Conservation (phyloP, 768 basidiomycete species). For the Tricholomella constricta region DNA sequence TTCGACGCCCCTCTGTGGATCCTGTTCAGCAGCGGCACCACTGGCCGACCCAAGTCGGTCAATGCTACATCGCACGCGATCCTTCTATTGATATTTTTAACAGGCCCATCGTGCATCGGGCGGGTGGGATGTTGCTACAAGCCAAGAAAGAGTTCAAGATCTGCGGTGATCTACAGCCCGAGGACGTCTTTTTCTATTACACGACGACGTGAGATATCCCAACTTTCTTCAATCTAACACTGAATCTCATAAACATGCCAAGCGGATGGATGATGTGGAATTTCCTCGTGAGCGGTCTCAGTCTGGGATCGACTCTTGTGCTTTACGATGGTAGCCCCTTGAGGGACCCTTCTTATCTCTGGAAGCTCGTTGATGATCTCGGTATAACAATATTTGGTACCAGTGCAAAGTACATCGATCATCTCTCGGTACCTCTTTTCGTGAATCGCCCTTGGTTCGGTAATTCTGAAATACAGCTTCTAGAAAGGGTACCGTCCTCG, state of each 20-base stretch:
- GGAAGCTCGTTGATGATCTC: constrained; percentile 67
- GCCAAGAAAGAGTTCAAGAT: constrained; percentile 70
- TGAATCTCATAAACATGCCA: constrained; percentile 10
- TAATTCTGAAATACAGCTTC: constrained; percentile 13
- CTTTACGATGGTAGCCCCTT: constrained; percentile 84
- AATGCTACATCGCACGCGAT: not conserved
- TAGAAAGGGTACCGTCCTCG: constrained; percentile 73
- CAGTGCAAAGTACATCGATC: constrained; percentile 82
- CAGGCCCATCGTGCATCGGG: constrained; percentile 78
- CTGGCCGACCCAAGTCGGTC: constrained; percentile 67
- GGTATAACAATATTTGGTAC: constrained; percentile 81
- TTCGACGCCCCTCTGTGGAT: constrained; percentile 89
- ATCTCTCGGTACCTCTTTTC: constrained; percentile 57
- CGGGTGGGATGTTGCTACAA: constrained; percentile 78
- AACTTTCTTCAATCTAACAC: not conserved
- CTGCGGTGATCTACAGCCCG: constrained; percentile 62
- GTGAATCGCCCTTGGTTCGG: constrained; percentile 9
- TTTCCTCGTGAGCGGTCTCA: constrained; percentile 69
- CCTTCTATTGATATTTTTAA: constrained; percentile 11
- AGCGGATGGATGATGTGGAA: constrained; percentile 96
- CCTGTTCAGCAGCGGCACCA: constrained; percentile 83
- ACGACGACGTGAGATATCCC: constrained; percentile 64
- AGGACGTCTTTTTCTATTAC: constrained; percentile 82
- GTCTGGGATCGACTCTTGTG: constrained; percentile 69
- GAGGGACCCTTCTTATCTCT: constrained; percentile 63